Conservation (phyloP, 1,284 basidiomycete genomes). For the Ceratobasidium sp. region DNA sequence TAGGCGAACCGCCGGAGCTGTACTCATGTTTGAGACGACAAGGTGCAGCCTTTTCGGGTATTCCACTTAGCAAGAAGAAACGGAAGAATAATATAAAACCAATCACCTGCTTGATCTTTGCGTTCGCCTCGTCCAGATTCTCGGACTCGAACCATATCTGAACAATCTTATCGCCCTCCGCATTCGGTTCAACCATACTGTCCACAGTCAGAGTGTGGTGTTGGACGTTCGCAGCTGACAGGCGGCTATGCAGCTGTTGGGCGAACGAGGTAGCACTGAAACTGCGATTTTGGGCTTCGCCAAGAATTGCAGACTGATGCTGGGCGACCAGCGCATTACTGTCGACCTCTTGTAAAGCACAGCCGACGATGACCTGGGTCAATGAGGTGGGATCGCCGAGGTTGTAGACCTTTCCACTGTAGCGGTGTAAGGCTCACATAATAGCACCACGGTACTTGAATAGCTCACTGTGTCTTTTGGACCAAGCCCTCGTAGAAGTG, state of each 20-base stretch:
- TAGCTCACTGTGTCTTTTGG: neutral
- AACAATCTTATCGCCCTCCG: neutral
- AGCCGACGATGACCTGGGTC: constrained; percentile 66
- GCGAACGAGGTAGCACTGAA: neutral
- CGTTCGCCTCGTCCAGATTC: neutral
- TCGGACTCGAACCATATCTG: constrained; percentile 2
- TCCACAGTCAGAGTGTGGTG: constrained; percentile 1
- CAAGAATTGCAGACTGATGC: constrained; percentile 26
- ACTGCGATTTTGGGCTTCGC: neutral
- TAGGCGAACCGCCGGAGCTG: neutral
- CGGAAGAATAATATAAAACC: neutral
- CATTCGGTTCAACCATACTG: neutral
- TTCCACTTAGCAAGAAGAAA: neutral
- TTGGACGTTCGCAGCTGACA: constrained; percentile 2
- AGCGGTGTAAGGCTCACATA: neutral
- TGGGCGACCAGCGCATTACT: constrained; percentile 64
- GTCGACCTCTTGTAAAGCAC: constrained; percentile 67
- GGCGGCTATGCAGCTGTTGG: neutral
- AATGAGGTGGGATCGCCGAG: constrained; percentile 65
- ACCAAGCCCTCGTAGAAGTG: neutral
- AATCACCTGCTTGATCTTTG: neutral
- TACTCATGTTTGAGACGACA: neutral
- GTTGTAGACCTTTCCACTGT: constrained; percentile 64
- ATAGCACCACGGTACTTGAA: neutral
- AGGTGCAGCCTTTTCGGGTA: neutral